phyloP scores from a whole-genome alignment of 345 rosid genomes.

The Reutealis trisperma region DNA sequence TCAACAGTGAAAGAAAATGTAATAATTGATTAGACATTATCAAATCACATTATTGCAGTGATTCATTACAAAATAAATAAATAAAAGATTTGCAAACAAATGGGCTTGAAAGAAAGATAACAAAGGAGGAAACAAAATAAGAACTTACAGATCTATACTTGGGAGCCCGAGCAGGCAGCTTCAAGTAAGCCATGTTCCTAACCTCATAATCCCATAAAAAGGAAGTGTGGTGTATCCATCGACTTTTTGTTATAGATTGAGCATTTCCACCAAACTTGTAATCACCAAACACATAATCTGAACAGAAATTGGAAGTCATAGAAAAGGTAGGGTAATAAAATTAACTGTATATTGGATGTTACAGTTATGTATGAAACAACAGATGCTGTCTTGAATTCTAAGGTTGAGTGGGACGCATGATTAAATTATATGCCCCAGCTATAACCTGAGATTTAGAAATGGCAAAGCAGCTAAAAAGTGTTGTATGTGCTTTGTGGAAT shows the following conservation, averaged over 20 bases:
- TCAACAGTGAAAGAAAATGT: not conserved
- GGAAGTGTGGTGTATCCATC: slow-evolving; percentile 91
- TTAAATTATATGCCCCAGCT: not conserved
- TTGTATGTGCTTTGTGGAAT: not conserved
- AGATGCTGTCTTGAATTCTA: not conserved
- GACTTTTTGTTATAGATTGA: slow-evolving; percentile 66
- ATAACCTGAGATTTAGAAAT: not conserved
- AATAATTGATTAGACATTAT: not conserved
- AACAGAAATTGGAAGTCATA: slow-evolving; percentile 5
- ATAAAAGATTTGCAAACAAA: not conserved
- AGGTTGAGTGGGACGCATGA: not conserved
- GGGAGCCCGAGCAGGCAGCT: slow-evolving; percentile 65
- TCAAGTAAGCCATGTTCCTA: slow-evolving; percentile 76
- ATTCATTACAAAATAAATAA: not conserved
- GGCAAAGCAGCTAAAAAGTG: not conserved
- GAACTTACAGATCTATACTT: slow-evolving; percentile 57
- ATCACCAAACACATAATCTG: slow-evolving; percentile 83
- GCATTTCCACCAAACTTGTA: slow-evolving; percentile 89
- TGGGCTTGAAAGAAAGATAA: not conserved
- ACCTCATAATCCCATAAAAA: slow-evolving; percentile 72
- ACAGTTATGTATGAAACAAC: not conserved
- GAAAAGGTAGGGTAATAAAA: not conserved
- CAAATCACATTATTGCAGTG: not conserved
- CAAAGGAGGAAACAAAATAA: not conserved
- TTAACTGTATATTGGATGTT: not conserved